Evolutionary conservation across 2,329 filamentous ascomycete genomes (phyloP), one percentile per base, ranked within the genome.

Genomic region (Pyricularia grisea): DNA sequence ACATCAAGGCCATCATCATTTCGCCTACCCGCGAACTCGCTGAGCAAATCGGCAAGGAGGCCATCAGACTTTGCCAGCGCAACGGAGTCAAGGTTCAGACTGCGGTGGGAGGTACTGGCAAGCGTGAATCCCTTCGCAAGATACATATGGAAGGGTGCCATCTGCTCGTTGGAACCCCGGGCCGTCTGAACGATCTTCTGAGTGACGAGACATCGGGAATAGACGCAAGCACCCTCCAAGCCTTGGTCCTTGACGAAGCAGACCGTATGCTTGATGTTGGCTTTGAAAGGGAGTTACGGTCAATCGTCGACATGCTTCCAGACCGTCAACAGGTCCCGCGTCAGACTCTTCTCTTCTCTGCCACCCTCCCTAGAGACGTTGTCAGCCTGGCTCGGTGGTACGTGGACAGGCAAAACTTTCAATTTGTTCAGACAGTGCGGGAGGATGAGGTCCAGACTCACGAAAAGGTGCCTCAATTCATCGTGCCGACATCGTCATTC

Each of bases 231-330:
- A 94, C 92, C 78, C 90, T 98, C 83, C 91, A 93, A 78, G 69
- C 95, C 73, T 85, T 99, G 65, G 93, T 98, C 72, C 90, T 99
- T 65, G 95, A 99, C 74, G 95, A 99, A 84, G 95, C 95, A 75
- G 95, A 99, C 80, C 92, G 95, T 74, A 97, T 99, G 92, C 87
- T 99, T 77, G 95, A 99, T 82, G 95, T 97, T 84, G 95, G 92
- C 2, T 94, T 94, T 75, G 83, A 89, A 69, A 82, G 83, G 50
- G 89, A 89, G 69, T 84, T 94, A 67, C 79, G 83, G 67, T 78
- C 86, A 1, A 92, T 94, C 69, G 80, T 88, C 69, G 70, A 76
- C 0, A 75, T 80, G 63, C 84, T 97, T 11, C 94, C 94, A 3
- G 80, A 85, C 65, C 84, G 85, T 7, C 74, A 77, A 0, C 79